Percentiles rank a stretch among this genome's conserved stretches.
Evolutionary conservation across 176 grass and related monocot genomes (phyloP).

Genomic region (bread wheat (Triticum aestivum)): DNA sequence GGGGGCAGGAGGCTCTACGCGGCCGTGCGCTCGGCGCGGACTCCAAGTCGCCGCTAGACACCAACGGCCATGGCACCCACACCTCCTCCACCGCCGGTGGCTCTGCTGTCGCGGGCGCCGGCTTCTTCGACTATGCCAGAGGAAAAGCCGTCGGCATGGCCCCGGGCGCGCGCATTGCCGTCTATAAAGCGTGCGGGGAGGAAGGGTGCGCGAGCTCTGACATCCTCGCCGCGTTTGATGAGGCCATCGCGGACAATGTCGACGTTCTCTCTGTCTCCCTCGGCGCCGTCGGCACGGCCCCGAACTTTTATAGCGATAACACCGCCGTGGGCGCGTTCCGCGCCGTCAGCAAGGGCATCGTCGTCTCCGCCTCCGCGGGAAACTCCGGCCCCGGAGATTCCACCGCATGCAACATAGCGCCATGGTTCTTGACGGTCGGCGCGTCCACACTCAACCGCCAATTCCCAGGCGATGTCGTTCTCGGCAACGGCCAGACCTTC

Average conservation of each 20-base stretch:
- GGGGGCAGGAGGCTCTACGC: conserved; percentile 38
- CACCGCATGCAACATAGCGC: conserved; percentile 43
- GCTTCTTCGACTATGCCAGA: conserved; percentile 20
- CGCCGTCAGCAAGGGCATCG: conserved; percentile 39
- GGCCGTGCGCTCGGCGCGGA: neutral
- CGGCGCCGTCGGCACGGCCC: neutral
- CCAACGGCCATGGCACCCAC: conserved; percentile 45
- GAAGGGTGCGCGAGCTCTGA: conserved; percentile 30
- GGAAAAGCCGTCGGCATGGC: conserved; percentile 37
- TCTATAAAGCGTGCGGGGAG: conserved; percentile 42
- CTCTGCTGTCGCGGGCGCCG: neutral
- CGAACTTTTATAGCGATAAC: neutral
- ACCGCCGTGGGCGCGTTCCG: conserved; percentile 40
- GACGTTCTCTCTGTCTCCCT: conserved; percentile 42
- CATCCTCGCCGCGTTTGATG: conserved; percentile 33
- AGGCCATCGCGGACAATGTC: conserved; percentile 33
- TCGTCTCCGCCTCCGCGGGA: conserved; percentile 34
- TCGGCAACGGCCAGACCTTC: conserved; percentile 34
- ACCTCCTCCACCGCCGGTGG: conserved; percentile 45
- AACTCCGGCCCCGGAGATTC: conserved; percentile 32
- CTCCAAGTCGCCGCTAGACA: conserved; percentile 45
- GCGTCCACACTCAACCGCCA: conserved; percentile 47
- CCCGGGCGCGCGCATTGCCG: conserved; percentile 27
- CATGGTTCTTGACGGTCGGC: conserved; percentile 63
- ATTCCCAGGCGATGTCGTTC: conserved; percentile 35